Evolutionary conservation across 345 rosid species (phyloP).

Genomic region (Salix viminalis): DNA sequence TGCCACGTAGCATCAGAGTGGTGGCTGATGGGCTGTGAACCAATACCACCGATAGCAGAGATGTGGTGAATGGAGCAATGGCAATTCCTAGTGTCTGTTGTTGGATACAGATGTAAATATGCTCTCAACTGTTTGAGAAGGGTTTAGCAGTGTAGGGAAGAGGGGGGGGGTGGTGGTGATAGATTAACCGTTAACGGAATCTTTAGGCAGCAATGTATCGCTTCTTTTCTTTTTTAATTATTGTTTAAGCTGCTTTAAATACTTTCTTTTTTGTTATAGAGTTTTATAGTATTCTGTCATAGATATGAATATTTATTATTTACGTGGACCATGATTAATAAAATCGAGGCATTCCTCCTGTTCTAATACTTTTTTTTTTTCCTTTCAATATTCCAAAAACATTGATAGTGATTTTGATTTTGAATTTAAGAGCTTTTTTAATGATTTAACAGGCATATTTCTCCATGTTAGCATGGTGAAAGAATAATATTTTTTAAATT

Average conservation of each 20-base stretch:
- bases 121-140: slow-evolving; percentile 32
- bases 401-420: too few relatives aligned
- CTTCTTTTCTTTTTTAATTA: slow-evolving; percentile 1
- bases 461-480: too few relatives aligned
- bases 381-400: too few relatives aligned
- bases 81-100: not conserved
- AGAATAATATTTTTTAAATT: too few relatives aligned
- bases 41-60: not conserved
- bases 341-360: slow-evolving; percentile 33
- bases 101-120: slow-evolving; percentile 59
- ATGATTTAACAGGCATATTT: too few relatives aligned
- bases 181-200: slow-evolving; percentile 31
- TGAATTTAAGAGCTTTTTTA: too few relatives aligned
- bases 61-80: not conserved
- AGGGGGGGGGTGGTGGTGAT: slow-evolving; percentile 35
- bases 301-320: slow-evolving; percentile 30
- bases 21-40: slow-evolving; percentile 44
- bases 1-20: slow-evolving; percentile 55
- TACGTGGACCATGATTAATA: slow-evolving; percentile 24
- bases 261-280: slow-evolving; percentile 1
- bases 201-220: slow-evolving; percentile 22
- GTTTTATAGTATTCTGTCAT: slow-evolving; percentile 5
- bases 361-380: too few relatives aligned
- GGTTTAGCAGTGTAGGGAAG: slow-evolving; percentile 15
- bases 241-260: slow-evolving; percentile 30